These are phyloP conservation scores for Phytophthora pisi DNA, from an alignment of 352 stramenopile species.

Conservation along the genomic window DNA sequence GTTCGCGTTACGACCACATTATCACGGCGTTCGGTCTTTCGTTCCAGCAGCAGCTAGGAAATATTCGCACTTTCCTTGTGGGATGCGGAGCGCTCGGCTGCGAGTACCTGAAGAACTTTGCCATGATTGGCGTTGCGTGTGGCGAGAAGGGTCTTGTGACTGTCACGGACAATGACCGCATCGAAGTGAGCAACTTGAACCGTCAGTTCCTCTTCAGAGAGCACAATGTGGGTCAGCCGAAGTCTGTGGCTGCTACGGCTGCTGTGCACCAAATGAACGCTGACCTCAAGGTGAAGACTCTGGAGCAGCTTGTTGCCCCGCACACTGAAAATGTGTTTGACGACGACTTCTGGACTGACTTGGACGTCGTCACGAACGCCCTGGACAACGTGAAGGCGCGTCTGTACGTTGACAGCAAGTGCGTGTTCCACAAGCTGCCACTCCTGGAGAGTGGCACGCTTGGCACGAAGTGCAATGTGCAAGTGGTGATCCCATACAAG, in stretches of 20 bases:
- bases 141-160: slow-evolving; percentile 81
- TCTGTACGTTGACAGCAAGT: slow-evolving; percentile 98
- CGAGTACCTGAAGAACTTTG: slow-evolving; percentile 90
- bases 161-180: slow-evolving; percentile 88
- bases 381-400: slow-evolving; percentile 99
- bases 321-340: slow-evolving; percentile 86
- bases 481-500: slow-evolving; percentile 87
- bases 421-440: slow-evolving; percentile 96
- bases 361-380: slow-evolving; percentile 98
- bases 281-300: slow-evolving; percentile 77
- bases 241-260: slow-evolving; percentile 81
- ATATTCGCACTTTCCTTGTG: slow-evolving; percentile 83
- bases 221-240: slow-evolving; percentile 86
- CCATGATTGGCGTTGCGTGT: slow-evolving; percentile 79
- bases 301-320: slow-evolving; percentile 81
- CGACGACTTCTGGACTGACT: slow-evolving; percentile 80
- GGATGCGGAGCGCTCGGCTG: slow-evolving; percentile 83
- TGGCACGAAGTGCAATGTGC: slow-evolving; percentile 98
- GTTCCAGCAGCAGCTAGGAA: slow-evolving; percentile 69
- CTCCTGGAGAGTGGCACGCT: slow-evolving; percentile 98
- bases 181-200: slow-evolving; percentile 90
- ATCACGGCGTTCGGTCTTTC: slow-evolving; percentile 74
- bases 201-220: slow-evolving; percentile 88
- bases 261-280: slow-evolving; percentile 80
- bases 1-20: slow-evolving; percentile 82